Percentiles rank a stretch among this genome's conserved stretches.
Conservation (phyloP, 129 eudicot genomes). For the Escallonia herrerae region DNA sequence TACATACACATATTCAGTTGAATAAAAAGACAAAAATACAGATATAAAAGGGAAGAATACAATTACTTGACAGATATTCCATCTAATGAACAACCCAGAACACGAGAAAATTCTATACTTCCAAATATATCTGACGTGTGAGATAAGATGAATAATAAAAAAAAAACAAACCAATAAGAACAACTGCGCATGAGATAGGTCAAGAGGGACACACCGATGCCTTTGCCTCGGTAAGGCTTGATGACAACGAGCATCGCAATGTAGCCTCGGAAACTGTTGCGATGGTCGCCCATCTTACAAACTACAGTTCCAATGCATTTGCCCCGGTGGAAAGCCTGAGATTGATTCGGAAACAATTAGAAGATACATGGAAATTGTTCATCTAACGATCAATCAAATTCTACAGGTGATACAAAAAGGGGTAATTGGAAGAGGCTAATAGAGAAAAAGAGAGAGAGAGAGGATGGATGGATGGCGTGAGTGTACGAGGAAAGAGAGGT, state of each 20-base stretch:
- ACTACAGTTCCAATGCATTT: conserved; percentile 93
- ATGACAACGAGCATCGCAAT: conserved; percentile 96
- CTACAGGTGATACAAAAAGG: not conserved
- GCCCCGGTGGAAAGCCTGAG: conserved; percentile 79
- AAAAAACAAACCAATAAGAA: too few species aligned
- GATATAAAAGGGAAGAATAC: too few species aligned
- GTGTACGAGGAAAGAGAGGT: conserved; percentile 72
- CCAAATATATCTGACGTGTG: not conserved
- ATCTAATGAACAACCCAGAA: not conserved
- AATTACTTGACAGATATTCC: too few species aligned
- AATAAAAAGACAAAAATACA: too few species aligned
- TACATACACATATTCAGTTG: not conserved
- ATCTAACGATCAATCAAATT: not conserved
- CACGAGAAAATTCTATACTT: not conserved
- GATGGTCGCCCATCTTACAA: conserved; percentile 94
- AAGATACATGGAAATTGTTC: not conserved
- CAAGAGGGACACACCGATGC: conserved; percentile 50
- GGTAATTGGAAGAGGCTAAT: not conserved
- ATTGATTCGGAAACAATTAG: not conserved
- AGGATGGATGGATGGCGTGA: too few species aligned
- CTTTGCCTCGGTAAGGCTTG: conserved; percentile 77
- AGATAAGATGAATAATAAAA: too few species aligned
- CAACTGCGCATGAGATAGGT: not conserved
- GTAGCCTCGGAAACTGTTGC: conserved; percentile 80
- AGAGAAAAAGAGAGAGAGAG: too few species aligned